Base-by-base conservation (phyloP, 2,329 filamentous ascomycete species). In the Biscogniauxia mediterranea region DNA sequence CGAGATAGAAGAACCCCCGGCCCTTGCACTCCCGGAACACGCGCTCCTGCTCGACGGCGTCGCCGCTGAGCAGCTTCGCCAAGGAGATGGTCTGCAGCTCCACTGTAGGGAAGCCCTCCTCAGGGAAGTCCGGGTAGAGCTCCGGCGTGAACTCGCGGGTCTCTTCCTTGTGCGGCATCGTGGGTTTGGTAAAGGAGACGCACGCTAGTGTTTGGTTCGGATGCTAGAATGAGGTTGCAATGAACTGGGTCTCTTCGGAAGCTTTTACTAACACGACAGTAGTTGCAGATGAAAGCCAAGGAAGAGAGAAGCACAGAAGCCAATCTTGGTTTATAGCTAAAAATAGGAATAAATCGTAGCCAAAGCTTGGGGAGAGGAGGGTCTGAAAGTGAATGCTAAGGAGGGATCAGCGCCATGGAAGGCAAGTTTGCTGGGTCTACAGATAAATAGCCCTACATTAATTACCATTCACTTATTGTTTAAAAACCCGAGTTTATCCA, bases 1-100 rank as follows among this genome's bases (percentile, higher is more conserved):
- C 69, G 3, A 74, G 70, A 57, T 74, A 74, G 70, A 74, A 74
- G 66, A 74, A 74, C 28, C 72, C 72, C 28, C 69, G 69, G 28
- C 69, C 68, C 38, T 64, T 65, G 62, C 72, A 74, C 3, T 63
- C 57, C 1, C 65, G 61, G 53, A 71, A 72, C 17, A 74, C 66
- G 23, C 70, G 69, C 19, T 64, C 54, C 38, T 66, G 60, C 59
- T 72, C 71, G 4, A 55, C 64, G 1, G 54, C 32, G 53, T 70
- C 66, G 28, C 55, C 52, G 32, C 32, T 49, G 8, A 73, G 67
- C 1, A 74, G 66, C 52, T 67, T 68, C n/a, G 65, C 52, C 8
- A 74, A 66, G 0, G 71, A 65, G 52, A 74, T 71, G n/a, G 69
- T 72, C 52, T 71, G 63, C 3, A 74, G 62, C n/a, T 64, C 55